Conservation (phyloP, 2,329 filamentous ascomycete genomes). For the Penicillium nordicum region DNA sequence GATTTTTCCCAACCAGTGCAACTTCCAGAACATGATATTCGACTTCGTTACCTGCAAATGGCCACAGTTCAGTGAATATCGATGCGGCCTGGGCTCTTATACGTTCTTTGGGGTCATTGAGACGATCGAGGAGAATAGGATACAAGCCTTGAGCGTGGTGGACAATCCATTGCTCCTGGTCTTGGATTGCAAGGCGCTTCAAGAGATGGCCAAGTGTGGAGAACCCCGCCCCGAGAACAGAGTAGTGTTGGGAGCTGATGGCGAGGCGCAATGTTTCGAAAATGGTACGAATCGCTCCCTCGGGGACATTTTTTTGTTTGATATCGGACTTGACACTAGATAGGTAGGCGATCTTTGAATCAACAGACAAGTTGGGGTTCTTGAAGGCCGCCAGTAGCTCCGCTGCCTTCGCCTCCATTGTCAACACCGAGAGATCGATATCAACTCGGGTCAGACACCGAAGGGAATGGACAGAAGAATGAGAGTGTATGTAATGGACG, state of each 20-base stretch:
- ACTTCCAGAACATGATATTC: conserved; percentile 75
- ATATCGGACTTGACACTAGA: conserved; percentile 79
- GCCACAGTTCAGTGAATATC: conserved; percentile 73
- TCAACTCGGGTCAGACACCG: conserved; percentile 10
- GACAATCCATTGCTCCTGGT: conserved; percentile 68
- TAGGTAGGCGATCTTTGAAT: conserved; percentile 68
- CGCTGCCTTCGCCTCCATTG: conserved; percentile 57
- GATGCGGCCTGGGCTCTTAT: conserved; percentile 71
- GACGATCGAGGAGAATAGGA: conserved; percentile 73
- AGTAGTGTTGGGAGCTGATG: conserved; percentile 71
- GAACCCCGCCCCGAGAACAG: conserved; percentile 77
- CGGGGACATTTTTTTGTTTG: conserved; percentile 88
- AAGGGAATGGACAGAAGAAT: conserved; percentile 20
- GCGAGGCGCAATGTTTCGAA: conserved; percentile 79
- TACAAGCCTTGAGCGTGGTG: conserved; percentile 68
- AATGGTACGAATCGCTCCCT: conserved; percentile 63
- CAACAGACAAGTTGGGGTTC: conserved; percentile 63
- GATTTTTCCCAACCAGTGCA: conserved; percentile 75
- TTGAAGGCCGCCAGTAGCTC: conserved; percentile 54
- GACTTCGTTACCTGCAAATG: conserved; percentile 65
- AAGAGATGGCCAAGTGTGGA: conserved; percentile 83
- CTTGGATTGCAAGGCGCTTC: conserved; percentile 80
- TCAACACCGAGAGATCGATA: conserved; percentile 12
- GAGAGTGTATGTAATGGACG: conserved; percentile 2
- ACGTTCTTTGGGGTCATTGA: conserved; percentile 86